phyloP scores from a whole-genome alignment of 352 stramenopile genomes.

The Phytophthora sp. region DNA sequence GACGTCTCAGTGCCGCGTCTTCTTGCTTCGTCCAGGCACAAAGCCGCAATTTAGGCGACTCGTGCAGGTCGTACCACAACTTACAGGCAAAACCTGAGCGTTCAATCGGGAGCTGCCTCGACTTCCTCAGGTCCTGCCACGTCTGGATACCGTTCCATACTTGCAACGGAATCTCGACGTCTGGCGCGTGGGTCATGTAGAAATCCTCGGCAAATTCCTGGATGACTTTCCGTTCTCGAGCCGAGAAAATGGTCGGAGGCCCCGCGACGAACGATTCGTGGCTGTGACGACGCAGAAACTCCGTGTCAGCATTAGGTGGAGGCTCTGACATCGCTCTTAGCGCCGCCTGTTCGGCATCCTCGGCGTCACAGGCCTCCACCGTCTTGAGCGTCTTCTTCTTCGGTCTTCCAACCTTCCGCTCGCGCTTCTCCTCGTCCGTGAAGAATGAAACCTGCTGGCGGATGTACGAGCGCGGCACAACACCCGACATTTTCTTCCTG shows the following conservation, averaged over 20 bases:
- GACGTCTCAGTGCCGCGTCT: slow-evolving; percentile 41
- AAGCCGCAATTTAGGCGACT: slow-evolving; percentile 57
- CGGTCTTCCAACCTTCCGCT: slow-evolving; percentile 31
- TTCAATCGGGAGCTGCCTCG: slow-evolving; percentile 49
- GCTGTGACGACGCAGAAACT: slow-evolving; percentile 53
- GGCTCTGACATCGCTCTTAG: slow-evolving; percentile 42
- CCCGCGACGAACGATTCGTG: slow-evolving; percentile 66
- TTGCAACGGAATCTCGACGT: slow-evolving; percentile 42
- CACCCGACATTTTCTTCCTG: slow-evolving; percentile 23
- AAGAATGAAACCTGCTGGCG: slow-evolving; percentile 69
- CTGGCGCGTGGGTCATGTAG: slow-evolving; percentile 16
- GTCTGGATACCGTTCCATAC: slow-evolving; percentile 58
- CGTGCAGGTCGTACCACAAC: slow-evolving; percentile 75
- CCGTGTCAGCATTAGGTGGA: slow-evolving; percentile 55
- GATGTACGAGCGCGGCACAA: slow-evolving; percentile 62
- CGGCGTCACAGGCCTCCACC: neutral
- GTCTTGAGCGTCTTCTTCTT: slow-evolving; percentile 40
- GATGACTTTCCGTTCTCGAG: slow-evolving; percentile 63
- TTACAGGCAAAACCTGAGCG: slow-evolving; percentile 75
- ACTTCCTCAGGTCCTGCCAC: slow-evolving; percentile 37
- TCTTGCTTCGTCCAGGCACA: slow-evolving; percentile 65
- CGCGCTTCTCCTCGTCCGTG: slow-evolving; percentile 40
- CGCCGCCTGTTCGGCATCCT: slow-evolving; percentile 3
- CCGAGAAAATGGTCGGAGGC: slow-evolving; percentile 56
- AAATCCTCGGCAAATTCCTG: slow-evolving; percentile 52